phyloP scores from a whole-genome alignment of 257 asterid species.

The Gardenia jasminoides region DNA sequence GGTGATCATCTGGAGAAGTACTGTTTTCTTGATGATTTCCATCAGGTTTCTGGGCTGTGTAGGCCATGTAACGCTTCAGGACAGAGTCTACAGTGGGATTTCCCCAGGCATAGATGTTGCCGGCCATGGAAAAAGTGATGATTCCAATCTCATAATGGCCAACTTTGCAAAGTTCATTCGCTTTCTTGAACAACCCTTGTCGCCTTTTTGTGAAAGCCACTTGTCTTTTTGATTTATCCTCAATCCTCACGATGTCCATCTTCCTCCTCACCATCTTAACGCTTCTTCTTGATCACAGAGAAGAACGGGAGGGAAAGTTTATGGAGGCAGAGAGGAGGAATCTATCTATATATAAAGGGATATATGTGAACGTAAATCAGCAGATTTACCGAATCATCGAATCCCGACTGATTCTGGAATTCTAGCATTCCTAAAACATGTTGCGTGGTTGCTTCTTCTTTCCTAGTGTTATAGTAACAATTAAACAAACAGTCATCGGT shows the following conservation, averaged over 20 bases:
- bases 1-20: too few species aligned
- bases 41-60: neutral
- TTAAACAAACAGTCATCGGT: neutral
- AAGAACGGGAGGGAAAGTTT: too few species aligned
- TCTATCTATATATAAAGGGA: neutral
- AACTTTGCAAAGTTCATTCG: conserved; percentile 22
- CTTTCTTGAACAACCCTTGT: conserved; percentile 41
- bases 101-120: conserved; percentile 36
- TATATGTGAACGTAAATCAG: neutral
- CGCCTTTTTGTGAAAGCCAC: conserved; percentile 55
- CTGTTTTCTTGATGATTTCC: neutral
- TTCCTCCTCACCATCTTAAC: conserved; percentile 30
- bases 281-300: neutral
- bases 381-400: neutral
- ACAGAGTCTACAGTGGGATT: conserved; percentile 29
- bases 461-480: neutral
- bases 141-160: conserved; percentile 30
- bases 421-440: neutral
- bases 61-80: conserved; percentile 28
- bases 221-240: conserved; percentile 40
- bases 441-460: neutral
- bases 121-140: conserved; percentile 40
- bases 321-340: neutral
- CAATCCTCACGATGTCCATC: conserved; percentile 36
- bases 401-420: neutral